Base-by-base conservation (phyloP, 139 green algal genomes). In the Choricystis sp. region DNA sequence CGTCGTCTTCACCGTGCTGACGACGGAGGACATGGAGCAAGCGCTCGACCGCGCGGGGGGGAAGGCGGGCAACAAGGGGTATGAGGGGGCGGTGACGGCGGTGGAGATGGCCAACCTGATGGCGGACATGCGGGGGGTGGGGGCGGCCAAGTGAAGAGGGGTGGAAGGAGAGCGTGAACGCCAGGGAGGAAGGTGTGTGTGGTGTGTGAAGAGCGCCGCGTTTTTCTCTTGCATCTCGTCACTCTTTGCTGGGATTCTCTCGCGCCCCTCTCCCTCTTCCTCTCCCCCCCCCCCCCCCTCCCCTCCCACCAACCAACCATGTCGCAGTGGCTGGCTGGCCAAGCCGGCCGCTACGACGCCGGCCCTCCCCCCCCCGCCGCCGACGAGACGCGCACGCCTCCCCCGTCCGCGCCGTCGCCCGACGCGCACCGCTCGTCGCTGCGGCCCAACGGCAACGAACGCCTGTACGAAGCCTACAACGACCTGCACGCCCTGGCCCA, bases 1-100 rank as follows among this genome's bases (percentile, higher is more conserved):
- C 19, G 79, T 89, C 23, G 79, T 97, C 26, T 97, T 97, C 81
- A 86, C 86, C n/a, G 91, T 97, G 25, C 79, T 97, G 1, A 96
- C 91, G 16, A 90, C 79, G 5, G 89, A 98, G 40, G 91, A 69
- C 27, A 91, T 98, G 76, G 89, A 96, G 68, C 82, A 96, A 80
- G 91, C 91, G 0, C 70, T 96, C 56, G 91, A 98, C 73, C 74
- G 91, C 19, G 86, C 91, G 2, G 91, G 91, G 14, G 91, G 91
- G 61, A 98, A 98, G 77, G 71, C 85, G 0, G 91, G 91, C 40
- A 98, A 97, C 87, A 98, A 97, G 71, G 91, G 91, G 29, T 80
- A 69, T 27, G 91, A 98, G 68, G 81, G 82, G 22, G 89, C 86
- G 4, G 66, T 88, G 20, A 95, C 89, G 2, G 89, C 86, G 2